These are phyloP conservation scores for Aspergillus avenaceus DNA, from an alignment of 495 filamentous ascomycete species.

Conservation along the genomic window DNA sequence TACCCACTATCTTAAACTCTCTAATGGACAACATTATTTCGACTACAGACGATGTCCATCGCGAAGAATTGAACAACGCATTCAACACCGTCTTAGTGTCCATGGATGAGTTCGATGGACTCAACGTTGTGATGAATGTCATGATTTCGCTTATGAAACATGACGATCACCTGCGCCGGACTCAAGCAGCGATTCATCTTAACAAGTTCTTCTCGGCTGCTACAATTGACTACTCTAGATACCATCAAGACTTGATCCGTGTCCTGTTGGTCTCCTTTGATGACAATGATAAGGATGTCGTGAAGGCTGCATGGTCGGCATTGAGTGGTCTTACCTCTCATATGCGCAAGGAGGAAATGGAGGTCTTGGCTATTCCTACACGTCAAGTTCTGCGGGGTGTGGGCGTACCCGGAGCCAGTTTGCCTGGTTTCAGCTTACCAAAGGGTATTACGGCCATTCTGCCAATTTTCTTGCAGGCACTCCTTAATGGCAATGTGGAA, in stretches of 20 bases:
- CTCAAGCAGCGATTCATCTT: conserved; percentile 72
- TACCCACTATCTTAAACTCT: conserved; percentile 85
- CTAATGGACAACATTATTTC: conserved; percentile 88
- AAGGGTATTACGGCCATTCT: conserved; percentile 97
- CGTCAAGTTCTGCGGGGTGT: conserved; percentile 80
- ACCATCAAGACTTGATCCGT: conserved; percentile 90
- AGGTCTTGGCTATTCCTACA: conserved; percentile 82
- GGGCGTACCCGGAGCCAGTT: conserved; percentile 76
- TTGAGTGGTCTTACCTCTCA: conserved; percentile 81
- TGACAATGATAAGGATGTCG: conserved; percentile 75
- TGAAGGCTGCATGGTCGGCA: conserved; percentile 90
- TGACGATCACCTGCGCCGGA: conserved; percentile 81
- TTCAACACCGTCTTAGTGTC: conserved; percentile 87
- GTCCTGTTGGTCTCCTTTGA: conserved; percentile 87
- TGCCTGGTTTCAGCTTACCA: conserved; percentile 86
- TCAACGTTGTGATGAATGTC: conserved; percentile 92
- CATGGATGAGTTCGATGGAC: conserved; percentile 92
- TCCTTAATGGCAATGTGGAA: conserved; percentile 91
- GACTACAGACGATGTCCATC: conserved; percentile 71
- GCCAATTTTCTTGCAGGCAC: conserved; percentile 94
- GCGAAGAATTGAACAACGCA: conserved; percentile 65
- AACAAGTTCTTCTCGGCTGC: conserved; percentile 82
- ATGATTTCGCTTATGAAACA: conserved; percentile 84
- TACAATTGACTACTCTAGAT: conserved; percentile 85
- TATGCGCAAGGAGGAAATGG: conserved; percentile 97